Base-by-base conservation (phyloP, 2,329 filamentous ascomycete species). In the Magnaporthiopsis poae region DNA sequence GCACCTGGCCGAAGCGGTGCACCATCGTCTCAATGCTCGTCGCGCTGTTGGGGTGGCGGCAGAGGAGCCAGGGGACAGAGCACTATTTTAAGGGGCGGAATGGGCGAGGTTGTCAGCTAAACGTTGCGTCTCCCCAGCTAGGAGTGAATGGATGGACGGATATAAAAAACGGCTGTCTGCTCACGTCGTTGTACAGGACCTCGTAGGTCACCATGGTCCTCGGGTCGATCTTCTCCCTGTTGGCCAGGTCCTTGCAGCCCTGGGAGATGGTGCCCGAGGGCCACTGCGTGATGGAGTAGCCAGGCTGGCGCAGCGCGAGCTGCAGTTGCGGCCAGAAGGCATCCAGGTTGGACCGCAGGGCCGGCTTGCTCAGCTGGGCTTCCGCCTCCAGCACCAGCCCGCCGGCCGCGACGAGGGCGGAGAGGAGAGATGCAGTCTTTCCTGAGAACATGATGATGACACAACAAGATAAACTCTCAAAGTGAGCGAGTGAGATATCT, bases 1-100 rank as follows among this genome's bases (percentile, higher is more conserved):
- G 66, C 18, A 67, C 66, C 66, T 67, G 63, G 5, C 66, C 63
- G 66, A 67, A 64, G 11, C 63, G 31, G 35, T 25, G n/a, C 18
- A 39, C 56, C 25, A 67, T 31, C n/a, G 63, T 65, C 13, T 67
- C 33, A 35, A 65, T 56, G 3, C 35, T 33, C 25, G 63, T 61
- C 21, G 15, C 18, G 61, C 52, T 60, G 63, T 65, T 29, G 31
- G 56, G 56, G 66, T 67, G 66, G 36, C 66, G 66, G 63, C 66
- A 67, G 0, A 67, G 56, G 60, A 67, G 66, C 66, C 66, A 67
- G 35, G 63, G 52, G n/a, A 64, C 39, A 27, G 31, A 9, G 66
- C 66, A 67, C 61, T 66, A 27, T 56, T 36, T 56, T 25, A 11
- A 7, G 7, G 25, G 39, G 18, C n/a, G 2, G 13, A 1, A 4